Percentiles rank a stretch among this genome's conserved stretches.
Conservation (phyloP, 345 rosid genomes). For the Pseudoturritis turrita region DNA sequence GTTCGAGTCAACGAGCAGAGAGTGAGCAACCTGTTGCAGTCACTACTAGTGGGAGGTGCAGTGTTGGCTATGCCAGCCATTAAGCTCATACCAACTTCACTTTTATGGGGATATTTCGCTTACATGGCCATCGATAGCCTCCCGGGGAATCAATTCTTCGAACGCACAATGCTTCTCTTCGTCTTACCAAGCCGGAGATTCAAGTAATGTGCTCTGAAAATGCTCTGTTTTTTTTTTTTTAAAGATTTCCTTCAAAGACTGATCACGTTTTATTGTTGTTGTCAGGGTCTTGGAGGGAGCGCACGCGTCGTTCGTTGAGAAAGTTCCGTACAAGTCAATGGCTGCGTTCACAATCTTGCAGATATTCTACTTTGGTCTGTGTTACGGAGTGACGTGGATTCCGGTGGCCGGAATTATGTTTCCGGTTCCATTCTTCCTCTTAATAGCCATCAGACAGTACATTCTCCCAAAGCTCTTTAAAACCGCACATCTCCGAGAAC, state of each 20-base stretch:
- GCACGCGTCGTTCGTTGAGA: conserved; percentile 76
- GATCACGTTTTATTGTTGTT: background rate
- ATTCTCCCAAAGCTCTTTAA: conserved; percentile 60
- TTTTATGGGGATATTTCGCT: conserved; percentile 86
- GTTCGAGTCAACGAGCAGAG: conserved; percentile 83
- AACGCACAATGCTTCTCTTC: conserved; percentile 64
- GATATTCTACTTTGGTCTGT: conserved; percentile 52
- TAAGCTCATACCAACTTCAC: conserved; percentile 73
- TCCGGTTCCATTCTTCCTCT: conserved; percentile 79
- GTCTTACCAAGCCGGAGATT: conserved; percentile 51
- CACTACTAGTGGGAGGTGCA: conserved; percentile 58
- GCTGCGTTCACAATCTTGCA: conserved; percentile 59
- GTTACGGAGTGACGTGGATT: conserved; percentile 81
- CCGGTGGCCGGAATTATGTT: conserved; percentile 83
- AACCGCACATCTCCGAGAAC: conserved; percentile 44
- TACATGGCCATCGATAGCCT: conserved; percentile 94
- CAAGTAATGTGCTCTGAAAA: conserved; percentile 37
- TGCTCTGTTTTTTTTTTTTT: background rate
- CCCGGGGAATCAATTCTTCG: conserved; percentile 88
- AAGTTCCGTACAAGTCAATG: conserved; percentile 57
- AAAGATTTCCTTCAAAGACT: background rate
- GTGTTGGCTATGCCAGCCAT: conserved; percentile 66
- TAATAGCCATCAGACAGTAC: conserved; percentile 64
- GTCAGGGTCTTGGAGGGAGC: conserved; percentile 62
- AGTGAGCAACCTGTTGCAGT: conserved; percentile 74